Evolutionary conservation across 2,329 filamentous ascomycete species (phyloP), one percentile per base, ranked within the genome.

Genomic region (Graphilbum ipis-grandicollis): DNA sequence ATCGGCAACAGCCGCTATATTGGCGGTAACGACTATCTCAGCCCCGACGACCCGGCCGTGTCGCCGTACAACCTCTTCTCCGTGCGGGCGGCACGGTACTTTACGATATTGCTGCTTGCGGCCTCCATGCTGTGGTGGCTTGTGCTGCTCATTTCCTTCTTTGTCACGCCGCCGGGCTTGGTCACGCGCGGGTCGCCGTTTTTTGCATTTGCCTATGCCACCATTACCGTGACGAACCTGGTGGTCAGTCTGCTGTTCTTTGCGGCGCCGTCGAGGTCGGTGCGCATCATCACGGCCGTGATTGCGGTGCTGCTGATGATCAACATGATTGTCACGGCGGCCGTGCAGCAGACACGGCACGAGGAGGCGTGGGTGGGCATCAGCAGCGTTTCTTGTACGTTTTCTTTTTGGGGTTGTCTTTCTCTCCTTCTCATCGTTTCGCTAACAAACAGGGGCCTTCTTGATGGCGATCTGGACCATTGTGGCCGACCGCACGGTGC

Each of bases 311-410:
- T 90, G 15, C 59, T 92, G 15, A 55, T 84, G 5, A 58, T 88
- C 32, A 73, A 93, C 52, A 71, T 80, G 58, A 75, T 93, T 47
- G 65, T 96, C 37, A 79, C 93, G 29, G 57, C 92, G 3, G 66
- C 79, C 0, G 82, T 93, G 1, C 63, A 75, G 34, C 70, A 73
- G 44, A 68, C 88, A 14, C 71, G 88, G 13, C 64, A 78, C 17
- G 85, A 94, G 54, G 88, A 96, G 56, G 79, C 83, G 23, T 92
- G 85, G 78, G 76, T 90, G 1, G 90, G 90, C n/a, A 79, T 90
- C 38, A 74, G 72, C 9, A 90, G 81, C 31, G 79, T 88, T 3
- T 59, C 83, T 14, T 94, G 66, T 60, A 47, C 48, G 56, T 52
- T 7, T 5, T 26, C n/a, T n/a, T n/a, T n/a, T n/a, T n/a, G n/a